phyloP scores from a whole-genome alignment of 495 filamentous ascomycete species.

The Rusavskia elegans region DNA sequence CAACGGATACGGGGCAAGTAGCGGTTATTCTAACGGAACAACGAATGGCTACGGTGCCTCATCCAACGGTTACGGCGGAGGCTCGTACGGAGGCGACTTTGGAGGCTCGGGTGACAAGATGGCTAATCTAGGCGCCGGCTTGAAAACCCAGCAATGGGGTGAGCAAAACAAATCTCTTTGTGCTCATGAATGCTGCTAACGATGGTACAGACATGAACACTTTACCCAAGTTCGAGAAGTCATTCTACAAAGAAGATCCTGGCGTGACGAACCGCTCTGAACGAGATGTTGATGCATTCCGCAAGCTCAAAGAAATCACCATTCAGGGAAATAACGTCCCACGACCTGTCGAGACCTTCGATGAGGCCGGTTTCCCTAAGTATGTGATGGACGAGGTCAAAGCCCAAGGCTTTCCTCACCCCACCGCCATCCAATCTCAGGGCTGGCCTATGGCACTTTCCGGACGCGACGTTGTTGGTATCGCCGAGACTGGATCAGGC shows the following conservation, averaged over 20 bases:
- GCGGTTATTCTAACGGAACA: constrained; percentile 35
- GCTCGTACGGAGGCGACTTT: constrained; percentile 32
- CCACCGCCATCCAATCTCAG: constrained; percentile 93
- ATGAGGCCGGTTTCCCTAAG: constrained; percentile 89
- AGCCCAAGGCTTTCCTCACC: constrained; percentile 81
- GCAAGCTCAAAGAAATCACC: constrained; percentile 63
- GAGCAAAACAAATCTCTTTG: constrained; percentile 18
- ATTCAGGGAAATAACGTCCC: constrained; percentile 66
- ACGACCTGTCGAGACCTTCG: constrained; percentile 87
- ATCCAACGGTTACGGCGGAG: constrained; percentile 27
- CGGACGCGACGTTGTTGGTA: constrained; percentile 96
- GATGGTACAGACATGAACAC: constrained; percentile 45
- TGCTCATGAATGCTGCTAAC: constrained; percentile 2
- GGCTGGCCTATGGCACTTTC: constrained; percentile 99
- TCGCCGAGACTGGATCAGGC: constrained; percentile 97
- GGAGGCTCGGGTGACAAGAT: constrained; percentile 68
- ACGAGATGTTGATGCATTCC: constrained; percentile 74
- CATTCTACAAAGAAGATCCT: constrained; percentile 91
- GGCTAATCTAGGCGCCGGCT: constrained; percentile 70
- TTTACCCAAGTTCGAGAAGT: constrained; percentile 95
- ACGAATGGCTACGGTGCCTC: constrained; percentile 20
- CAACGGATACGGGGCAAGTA: constrained; percentile 24
- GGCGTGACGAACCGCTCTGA: constrained; percentile 57
- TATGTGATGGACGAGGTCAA: constrained; percentile 98
- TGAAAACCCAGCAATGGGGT: constrained; percentile 84